Evolutionary conservation across 2,329 filamentous ascomycete genomes (phyloP).

Genomic region (Calonectria crousiana): DNA sequence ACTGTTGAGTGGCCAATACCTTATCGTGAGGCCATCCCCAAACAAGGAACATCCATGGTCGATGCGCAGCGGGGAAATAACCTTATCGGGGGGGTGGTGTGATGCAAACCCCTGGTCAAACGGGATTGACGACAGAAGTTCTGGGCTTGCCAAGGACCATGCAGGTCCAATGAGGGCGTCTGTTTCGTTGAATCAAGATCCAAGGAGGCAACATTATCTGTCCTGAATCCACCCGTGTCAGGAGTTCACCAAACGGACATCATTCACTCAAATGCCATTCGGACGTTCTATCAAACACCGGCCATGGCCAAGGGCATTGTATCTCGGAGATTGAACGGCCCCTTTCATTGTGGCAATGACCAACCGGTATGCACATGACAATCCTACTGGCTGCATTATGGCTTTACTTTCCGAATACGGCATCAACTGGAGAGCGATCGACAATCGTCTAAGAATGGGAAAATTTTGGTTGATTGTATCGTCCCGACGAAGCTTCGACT

Average conservation of each 20-base stretch:
- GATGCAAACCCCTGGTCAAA: not conserved
- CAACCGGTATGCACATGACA: not conserved
- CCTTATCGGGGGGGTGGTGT: not conserved
- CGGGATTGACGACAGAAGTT: not conserved
- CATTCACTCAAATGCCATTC: no score
- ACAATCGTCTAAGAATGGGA: not conserved
- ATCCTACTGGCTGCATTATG: not conserved
- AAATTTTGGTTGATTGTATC: not conserved
- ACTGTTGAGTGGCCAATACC: not conserved
- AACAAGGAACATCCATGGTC: not conserved
- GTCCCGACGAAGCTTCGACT: not conserved
- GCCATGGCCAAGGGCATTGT: no score
- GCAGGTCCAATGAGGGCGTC: not conserved
- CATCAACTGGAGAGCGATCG: not conserved
- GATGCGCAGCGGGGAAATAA: conserved; percentile 2
- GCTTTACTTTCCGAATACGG: not conserved
- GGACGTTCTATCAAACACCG: not conserved
- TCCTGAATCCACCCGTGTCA: not conserved
- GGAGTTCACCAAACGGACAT: not conserved
- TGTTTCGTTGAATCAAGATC: not conserved
- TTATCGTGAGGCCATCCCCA: not conserved
- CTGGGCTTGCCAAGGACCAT: not conserved
- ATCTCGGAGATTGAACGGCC: not conserved
- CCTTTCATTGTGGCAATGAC: not conserved
- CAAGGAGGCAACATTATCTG: not conserved